Evolutionary conservation across 2,329 filamentous ascomycete species (phyloP).

Genomic region (Colletotrichum liriopes): DNA sequence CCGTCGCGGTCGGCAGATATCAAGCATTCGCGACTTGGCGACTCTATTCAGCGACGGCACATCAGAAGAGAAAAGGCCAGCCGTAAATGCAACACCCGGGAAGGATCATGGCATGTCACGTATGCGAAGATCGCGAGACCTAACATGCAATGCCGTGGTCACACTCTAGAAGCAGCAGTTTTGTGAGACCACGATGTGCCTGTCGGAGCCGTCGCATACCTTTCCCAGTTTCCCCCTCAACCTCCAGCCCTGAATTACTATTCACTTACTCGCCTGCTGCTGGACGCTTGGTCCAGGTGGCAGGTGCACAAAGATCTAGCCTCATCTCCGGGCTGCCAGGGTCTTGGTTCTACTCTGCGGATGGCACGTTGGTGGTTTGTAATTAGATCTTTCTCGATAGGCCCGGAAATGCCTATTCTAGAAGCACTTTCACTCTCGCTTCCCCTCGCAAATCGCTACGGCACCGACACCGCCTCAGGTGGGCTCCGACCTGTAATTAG

Average conservation of each 20-base stretch:
- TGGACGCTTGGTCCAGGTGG: constrained; percentile 20
- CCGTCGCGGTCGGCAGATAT: constrained; percentile 17
- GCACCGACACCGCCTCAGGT: constrained; percentile 38
- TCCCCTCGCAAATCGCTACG: constrained; percentile 16
- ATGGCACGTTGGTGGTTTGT: constrained; percentile 14
- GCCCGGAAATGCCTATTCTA: constrained; percentile 28
- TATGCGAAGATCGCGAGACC: constrained; percentile 1
- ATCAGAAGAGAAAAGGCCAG: background rate
- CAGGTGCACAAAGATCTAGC: constrained; percentile 20
- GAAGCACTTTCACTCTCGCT: constrained; percentile 39
- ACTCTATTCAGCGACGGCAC: constrained; percentile 1
- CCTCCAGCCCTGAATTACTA: background rate
- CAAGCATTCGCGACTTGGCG: constrained; percentile 6
- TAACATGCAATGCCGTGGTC: constrained; percentile 10
- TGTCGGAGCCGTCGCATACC: constrained; percentile 8
- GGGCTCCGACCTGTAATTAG: constrained; percentile 30
- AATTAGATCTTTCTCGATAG: constrained; percentile 33
- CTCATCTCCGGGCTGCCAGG: constrained; percentile 37
- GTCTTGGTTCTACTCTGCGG: constrained; percentile 18
- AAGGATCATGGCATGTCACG: constrained; percentile 24
- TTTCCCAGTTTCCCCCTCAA: background rate
- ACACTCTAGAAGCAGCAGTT: constrained; percentile 11
- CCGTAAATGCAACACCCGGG: constrained; percentile 1
- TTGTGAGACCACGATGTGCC: constrained; percentile 19
- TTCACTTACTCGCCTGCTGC: background rate